Evolutionary conservation across 2,329 filamentous ascomycete species (phyloP).

Genomic region (Fusarium pseudocircinatum): DNA sequence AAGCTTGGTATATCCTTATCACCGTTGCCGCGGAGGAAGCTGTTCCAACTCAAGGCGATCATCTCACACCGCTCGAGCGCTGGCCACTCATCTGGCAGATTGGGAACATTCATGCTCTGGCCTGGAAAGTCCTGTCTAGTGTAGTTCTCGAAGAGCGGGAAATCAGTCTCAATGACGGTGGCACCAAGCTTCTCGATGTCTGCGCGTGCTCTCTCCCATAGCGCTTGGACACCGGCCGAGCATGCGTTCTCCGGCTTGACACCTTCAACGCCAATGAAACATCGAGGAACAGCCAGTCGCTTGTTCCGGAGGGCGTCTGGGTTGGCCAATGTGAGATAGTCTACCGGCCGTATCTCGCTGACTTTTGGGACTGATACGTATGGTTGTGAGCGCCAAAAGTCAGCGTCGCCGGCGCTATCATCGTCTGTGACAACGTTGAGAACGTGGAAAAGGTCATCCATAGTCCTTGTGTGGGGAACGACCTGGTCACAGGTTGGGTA

Average conservation of each 20-base stretch:
- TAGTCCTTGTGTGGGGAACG: slow-evolving; percentile 61
- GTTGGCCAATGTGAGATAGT: neutral
- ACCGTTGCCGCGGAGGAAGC: neutral
- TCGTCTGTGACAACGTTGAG: slow-evolving; percentile 59
- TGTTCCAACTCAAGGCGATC: neutral
- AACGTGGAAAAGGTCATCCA: slow-evolving; percentile 60
- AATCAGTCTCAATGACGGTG: neutral
- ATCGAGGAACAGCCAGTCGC: neutral
- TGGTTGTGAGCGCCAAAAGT: slow-evolving; percentile 59
- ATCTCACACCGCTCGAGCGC: neutral
- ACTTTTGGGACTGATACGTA: neutral
- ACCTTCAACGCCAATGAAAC: neutral
- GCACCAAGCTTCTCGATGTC: neutral
- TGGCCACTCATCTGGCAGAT: neutral
- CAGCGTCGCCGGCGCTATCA: slow-evolving; percentile 36
- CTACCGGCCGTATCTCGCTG: neutral
- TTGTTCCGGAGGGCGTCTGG: neutral
- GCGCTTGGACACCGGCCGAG: fast-evolving
- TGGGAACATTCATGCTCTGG: neutral
- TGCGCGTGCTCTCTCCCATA: neutral
- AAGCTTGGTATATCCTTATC: neutral
- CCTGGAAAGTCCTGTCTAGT: neutral
- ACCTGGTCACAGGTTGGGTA: slow-evolving; percentile 66
- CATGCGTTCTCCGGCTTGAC: neutral
- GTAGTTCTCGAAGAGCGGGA: neutral